Conservation (phyloP, 2,329 filamentous ascomycete genomes). For the Eurotiales sp. region DNA sequence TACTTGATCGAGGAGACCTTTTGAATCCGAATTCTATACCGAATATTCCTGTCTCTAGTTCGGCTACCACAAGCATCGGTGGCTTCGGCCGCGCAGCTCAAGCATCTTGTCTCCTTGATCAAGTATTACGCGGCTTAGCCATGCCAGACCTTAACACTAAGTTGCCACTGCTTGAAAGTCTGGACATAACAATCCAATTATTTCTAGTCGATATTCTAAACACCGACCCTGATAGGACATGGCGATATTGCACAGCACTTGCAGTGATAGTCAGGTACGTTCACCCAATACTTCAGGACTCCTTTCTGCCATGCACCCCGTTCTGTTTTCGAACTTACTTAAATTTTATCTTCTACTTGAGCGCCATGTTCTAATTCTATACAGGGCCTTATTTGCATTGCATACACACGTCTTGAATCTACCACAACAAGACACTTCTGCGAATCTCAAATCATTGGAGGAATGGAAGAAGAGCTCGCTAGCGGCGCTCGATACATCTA, state of each 20-base stretch:
- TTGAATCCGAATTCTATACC: neutral
- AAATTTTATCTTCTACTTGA: too few relatives aligned
- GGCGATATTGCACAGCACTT: neutral
- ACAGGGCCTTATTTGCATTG: neutral
- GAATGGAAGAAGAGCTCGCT: conserved; percentile 1
- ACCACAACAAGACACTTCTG: neutral
- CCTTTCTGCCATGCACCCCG: too few relatives aligned
- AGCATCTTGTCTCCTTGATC: neutral
- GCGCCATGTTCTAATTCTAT: neutral
- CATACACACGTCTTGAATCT: neutral
- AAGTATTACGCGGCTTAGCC: neutral
- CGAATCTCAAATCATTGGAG: neutral
- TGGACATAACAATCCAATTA: neutral
- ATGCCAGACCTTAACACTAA: neutral
- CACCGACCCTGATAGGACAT: neutral
- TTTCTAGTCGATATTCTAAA: neutral
- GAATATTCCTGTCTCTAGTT: neutral
- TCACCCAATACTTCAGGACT: too few relatives aligned
- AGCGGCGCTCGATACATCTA: conserved; percentile 4
- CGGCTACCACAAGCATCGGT: neutral
- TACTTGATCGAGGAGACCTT: neutral
- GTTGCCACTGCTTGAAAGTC: neutral
- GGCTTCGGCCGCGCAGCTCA: conserved; percentile 5
- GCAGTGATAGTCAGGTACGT: neutral
- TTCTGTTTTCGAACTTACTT: too few relatives aligned